A percentile compares a stretch with the other conserved stretches of the same genome.
Conservation (phyloP, 257 asterid genomes). For the Coffea canephora region DNA sequence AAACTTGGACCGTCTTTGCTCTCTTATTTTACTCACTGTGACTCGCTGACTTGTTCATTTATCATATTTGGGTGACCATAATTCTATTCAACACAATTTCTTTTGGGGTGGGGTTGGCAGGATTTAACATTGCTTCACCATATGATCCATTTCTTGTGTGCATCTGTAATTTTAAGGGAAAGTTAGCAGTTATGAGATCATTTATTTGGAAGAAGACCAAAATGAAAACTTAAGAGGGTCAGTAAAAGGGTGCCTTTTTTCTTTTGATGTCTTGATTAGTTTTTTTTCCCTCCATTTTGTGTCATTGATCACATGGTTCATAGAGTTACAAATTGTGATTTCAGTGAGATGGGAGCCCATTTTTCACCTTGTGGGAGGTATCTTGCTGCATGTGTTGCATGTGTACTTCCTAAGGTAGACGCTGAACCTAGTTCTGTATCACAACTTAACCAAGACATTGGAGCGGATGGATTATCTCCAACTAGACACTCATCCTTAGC, state of each 20-base stretch:
- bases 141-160: not conserved
- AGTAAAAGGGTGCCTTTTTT: too few species aligned
- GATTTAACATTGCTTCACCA: not conserved
- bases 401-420: constrained; percentile 71
- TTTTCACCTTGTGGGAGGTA: constrained; percentile 95
- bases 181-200: not conserved
- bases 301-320: not conserved
- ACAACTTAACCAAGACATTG: constrained; percentile 53
- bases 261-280: too few species aligned
- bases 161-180: constrained; percentile 3
- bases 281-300: too few species aligned
- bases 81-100: not conserved
- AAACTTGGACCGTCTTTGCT: not conserved
- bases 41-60: not conserved
- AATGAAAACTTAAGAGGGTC: not conserved
- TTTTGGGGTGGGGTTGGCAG: not conserved
- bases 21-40: not conserved
- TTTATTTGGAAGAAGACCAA: not conserved
- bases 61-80: not conserved
- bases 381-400: constrained; percentile 94
- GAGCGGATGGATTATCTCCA: constrained; percentile 76
- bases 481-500: constrained; percentile 86
- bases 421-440: constrained; percentile 64
- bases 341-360: constrained; percentile 95
- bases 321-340: not conserved